Evolutionary conservation across 805 yeast genomes (phyloP), one percentile per base, ranked within the genome.

Genomic region (Candida caryicola): DNA sequence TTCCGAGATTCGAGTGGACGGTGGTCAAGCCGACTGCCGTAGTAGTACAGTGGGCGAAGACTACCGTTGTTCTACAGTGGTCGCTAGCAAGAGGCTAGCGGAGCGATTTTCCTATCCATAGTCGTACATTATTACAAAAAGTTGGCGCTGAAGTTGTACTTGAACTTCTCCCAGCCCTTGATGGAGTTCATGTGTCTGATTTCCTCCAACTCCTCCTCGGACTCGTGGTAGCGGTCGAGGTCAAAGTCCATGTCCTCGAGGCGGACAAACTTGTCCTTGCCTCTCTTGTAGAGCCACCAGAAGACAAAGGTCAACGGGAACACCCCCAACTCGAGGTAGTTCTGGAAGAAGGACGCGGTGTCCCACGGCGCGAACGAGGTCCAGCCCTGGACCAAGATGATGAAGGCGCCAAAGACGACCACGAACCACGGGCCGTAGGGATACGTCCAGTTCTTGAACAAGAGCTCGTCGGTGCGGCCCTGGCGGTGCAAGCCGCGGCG

Each of bases 341-440:
- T 59, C 23, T 66, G 62, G 57, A 75, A 73, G 55, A 75, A 74
- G 42, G 51, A 52, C 9, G 60, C 44, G 1, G 54, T 62, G 37
- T 55, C 56, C 67, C 71, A 73, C 13, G 79, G 79, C 5, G 69
- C 60, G 43, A 74, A 69, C 4, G 73, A 57, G 5, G 71, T 52
- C 79, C 79, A 75, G 6, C 79, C 80, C 57, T 75, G 80, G 5
- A 74, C 71, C n/a, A 74, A 52, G 23, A 74, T 59, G 40, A 74
- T 70, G 36, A 74, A 62, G 0, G 62, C 46, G 4, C 69, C 70
- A 39, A 68, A 64, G 4, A 72, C 44, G 1, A 71, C 69, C 13
- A 66, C 65, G 43, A 72, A 60, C 60, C 68, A 72, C 8, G 77
- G 76, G 1, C 78, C 79, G 39, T 54, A 67, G 8, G 80, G 79